Evolutionary conservation across 169 alveolate genomes (phyloP), one percentile per base, ranked within the genome.

Genomic region (Eimeria tenella): DNA sequence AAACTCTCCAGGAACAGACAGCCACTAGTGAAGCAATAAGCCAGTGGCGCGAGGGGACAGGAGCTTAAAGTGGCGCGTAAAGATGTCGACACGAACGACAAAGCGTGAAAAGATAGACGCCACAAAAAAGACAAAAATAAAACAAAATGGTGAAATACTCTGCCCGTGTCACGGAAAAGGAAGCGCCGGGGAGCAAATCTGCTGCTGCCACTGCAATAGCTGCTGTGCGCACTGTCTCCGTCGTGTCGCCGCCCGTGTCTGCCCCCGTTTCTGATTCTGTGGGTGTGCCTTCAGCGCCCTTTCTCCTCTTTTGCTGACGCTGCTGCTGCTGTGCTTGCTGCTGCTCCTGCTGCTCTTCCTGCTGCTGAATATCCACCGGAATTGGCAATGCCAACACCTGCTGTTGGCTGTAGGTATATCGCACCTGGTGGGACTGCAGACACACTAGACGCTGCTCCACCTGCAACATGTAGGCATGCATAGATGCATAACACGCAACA

Each of bases 361-460:
- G 56, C 49, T 90, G 77, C 50, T 90, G 94, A 23, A 90, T 70
- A 7, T 91, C 91, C 23, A 91, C 25, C 8, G 94, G 94, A 49
- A 91, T 86, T 0, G 94, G 94, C 62, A 91, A 62, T 56, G 91
- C 60, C 52, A 91, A 75, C 21, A 91, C 60, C 75, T 77, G 91
- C 94, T 91, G 91, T 19, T 74, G 91, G 56, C 71, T 77, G 91
- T 79, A 91, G 70, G 90, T 68, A 91, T 91, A 91, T 23, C 91
- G 90, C 11, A 91, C 94, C 53, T 91, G 82, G 79, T 83, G 86
- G 53, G 94, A 75, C 75, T 79, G 88, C 19, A 49, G 79, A 63
- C 94, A 91, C 60, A 77, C 91, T 23, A 79, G 50, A 19, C 94
- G 82, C 74, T 91, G 94, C 70, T 91, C 94, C 31, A 79, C 94